These are phyloP conservation scores for Fusarium miscanthi DNA, from an alignment of 2,329 filamentous ascomycete species.

Conservation along the genomic window DNA sequence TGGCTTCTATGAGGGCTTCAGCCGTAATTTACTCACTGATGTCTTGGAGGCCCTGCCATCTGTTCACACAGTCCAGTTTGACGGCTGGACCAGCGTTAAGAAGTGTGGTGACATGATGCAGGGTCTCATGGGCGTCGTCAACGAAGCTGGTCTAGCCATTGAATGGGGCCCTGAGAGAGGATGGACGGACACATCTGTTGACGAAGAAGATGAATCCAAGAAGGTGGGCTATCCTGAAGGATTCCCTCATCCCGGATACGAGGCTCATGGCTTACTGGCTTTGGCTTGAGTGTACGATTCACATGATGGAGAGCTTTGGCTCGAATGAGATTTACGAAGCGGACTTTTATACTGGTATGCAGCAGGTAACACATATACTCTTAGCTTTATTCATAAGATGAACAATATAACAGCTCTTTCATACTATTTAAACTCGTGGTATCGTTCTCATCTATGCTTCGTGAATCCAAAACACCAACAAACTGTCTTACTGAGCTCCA, in stretches of 20 bases:
- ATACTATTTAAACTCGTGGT: conserved; percentile 26
- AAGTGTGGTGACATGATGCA: conserved; percentile 73
- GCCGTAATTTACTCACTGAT: conserved; percentile 64
- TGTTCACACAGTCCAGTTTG: conserved; percentile 72
- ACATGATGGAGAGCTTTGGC: neutral
- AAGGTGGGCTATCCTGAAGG: conserved; percentile 14
- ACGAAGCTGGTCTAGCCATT: conserved; percentile 62
- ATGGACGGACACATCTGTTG: conserved; percentile 66
- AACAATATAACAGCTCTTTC: conserved; percentile 9
- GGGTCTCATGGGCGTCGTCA: conserved; percentile 65
- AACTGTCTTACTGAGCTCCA: conserved; percentile 61
- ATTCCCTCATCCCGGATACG: conserved; percentile 26
- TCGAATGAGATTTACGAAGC: conserved; percentile 37
- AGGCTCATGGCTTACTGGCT: conserved; percentile 13
- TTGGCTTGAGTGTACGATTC: conserved; percentile 17
- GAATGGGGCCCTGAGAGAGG: conserved; percentile 75
- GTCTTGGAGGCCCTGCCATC: conserved; percentile 68
- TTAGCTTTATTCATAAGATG: conserved; percentile 17
- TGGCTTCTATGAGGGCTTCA: conserved; percentile 78
- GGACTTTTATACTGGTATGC: conserved; percentile 13
- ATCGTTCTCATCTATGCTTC: conserved; percentile 28
- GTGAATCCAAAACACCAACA: neutral
- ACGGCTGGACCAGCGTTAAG: conserved; percentile 74
- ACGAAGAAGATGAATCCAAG: conserved; percentile 12
- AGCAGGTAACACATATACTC: conserved; percentile 24